Evolutionary conservation across 1,284 basidiomycete species (phyloP).

Genomic region (Sphagnurus paluster): DNA sequence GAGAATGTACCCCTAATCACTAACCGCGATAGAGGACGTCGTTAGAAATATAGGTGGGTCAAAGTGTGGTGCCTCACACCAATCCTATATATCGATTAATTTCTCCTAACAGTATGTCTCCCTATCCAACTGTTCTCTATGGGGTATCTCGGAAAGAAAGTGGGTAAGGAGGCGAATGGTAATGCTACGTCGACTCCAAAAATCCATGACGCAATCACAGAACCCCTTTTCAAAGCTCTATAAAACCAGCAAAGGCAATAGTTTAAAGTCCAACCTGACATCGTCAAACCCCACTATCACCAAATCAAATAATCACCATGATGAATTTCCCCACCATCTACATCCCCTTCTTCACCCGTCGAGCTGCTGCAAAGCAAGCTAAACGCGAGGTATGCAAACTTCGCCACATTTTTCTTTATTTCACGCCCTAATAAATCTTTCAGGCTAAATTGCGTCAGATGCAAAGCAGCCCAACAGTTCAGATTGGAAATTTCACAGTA

Average conservation of each 20-base stretch:
- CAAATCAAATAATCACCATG: constrained; percentile 1
- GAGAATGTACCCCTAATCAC: no score
- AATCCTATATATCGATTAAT: no score
- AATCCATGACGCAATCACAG: background rate
- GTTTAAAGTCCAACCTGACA: background rate
- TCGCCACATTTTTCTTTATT: background rate
- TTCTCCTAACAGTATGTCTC: no score
- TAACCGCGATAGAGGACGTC: no score
- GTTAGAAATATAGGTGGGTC: no score
- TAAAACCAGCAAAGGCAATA: constrained; percentile 5
- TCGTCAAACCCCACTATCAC: background rate
- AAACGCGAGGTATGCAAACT: constrained; percentile 1
- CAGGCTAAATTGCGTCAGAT: background rate
- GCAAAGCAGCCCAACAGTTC: background rate
- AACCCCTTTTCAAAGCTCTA: constrained; percentile 11
- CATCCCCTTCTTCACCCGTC: constrained; percentile 12
- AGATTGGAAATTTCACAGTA: constrained; percentile 1
- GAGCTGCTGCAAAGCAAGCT: constrained; percentile 3
- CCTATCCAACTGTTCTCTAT: no score
- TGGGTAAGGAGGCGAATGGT: background rate
- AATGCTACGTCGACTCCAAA: background rate
- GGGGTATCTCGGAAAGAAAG: no score
- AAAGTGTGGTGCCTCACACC: background rate
- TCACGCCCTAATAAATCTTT: background rate
- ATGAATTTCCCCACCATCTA: background rate